Conservation (phyloP, 1,284 basidiomycete genomes). For the Ganoderma multipileum region DNA sequence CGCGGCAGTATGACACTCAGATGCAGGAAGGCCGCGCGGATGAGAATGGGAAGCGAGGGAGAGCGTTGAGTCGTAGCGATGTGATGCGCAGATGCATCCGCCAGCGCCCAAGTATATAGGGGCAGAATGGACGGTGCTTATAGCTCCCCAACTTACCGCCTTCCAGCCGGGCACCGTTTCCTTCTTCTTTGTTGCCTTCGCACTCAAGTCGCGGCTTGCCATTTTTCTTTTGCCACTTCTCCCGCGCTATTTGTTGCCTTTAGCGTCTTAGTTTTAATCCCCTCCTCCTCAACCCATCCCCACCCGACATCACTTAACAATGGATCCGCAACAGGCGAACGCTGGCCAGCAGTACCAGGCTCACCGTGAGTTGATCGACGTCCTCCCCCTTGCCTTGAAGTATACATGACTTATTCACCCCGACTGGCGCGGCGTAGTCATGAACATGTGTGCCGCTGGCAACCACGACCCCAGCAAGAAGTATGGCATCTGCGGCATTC, state of each 20-base stretch:
- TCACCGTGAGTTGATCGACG: conserved; percentile 1
- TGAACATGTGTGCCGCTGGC: conserved; percentile 28
- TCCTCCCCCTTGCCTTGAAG: neutral
- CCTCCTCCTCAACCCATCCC: neutral
- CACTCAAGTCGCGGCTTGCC: neutral
- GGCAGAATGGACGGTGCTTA: neutral
- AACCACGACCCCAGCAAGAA: conserved; percentile 36
- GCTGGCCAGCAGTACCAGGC: conserved; percentile 11
- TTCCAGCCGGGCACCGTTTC: neutral
- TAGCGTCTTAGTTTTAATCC: neutral
- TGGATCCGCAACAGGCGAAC: neutral
- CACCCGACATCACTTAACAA: neutral
- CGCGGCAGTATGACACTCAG: neutral
- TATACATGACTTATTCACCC: neutral
- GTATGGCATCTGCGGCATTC: conserved; percentile 37
- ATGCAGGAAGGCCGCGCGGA: neutral
- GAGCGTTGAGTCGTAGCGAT: neutral
- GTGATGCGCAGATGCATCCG: neutral
- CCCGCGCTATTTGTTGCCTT: neutral
- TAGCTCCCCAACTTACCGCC: neutral
- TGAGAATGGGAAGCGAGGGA: neutral
- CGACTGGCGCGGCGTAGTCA: neutral
- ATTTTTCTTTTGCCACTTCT: neutral
- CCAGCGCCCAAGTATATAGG: neutral
- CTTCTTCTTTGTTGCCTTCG: neutral